phyloP scores from a whole-genome alignment of 768 basidiomycete genomes.

The Cytidiella melzeri region DNA sequence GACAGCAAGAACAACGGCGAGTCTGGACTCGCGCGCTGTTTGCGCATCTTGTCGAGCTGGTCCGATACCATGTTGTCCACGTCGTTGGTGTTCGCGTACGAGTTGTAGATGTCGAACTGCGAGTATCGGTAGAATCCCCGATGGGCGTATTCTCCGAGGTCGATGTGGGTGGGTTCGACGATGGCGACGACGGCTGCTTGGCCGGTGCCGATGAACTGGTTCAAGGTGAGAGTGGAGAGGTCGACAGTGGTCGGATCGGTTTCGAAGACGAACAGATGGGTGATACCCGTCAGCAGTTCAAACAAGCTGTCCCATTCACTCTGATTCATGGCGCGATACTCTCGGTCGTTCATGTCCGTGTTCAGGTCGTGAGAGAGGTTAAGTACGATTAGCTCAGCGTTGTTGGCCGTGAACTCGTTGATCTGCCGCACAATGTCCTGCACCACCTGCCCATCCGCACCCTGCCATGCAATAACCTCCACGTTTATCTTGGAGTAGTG shows the following conservation, averaged over 20 bases:
- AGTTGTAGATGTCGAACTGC: constrained; percentile 2
- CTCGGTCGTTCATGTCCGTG: neutral
- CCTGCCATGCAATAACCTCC: neutral
- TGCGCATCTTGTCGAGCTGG: constrained; percentile 1
- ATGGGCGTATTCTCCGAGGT: neutral
- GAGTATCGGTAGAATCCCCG: neutral
- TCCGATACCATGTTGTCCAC: neutral
- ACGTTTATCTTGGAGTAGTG: neutral
- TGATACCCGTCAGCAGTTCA: neutral
- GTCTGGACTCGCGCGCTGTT: neutral
- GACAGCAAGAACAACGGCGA: constrained; percentile 1
- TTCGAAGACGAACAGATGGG: neutral
- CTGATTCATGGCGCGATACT: neutral
- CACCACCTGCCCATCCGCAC: constrained; percentile 3
- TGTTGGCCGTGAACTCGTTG: constrained; percentile 2
- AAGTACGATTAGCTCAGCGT: constrained; percentile 3
- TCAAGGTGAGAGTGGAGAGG: neutral
- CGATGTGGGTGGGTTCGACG: neutral
- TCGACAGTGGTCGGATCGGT: constrained; percentile 1
- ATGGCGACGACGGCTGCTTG: constrained; percentile 3
- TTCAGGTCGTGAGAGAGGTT: constrained; percentile 1
- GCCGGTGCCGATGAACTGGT: constrained; percentile 1
- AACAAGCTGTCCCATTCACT: neutral
- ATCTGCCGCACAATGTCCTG: neutral
- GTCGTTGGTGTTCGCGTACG: neutral